Evolutionary conservation across 768 basidiomycete species (phyloP).

Genomic region (Clitopilus passeckerianus): DNA sequence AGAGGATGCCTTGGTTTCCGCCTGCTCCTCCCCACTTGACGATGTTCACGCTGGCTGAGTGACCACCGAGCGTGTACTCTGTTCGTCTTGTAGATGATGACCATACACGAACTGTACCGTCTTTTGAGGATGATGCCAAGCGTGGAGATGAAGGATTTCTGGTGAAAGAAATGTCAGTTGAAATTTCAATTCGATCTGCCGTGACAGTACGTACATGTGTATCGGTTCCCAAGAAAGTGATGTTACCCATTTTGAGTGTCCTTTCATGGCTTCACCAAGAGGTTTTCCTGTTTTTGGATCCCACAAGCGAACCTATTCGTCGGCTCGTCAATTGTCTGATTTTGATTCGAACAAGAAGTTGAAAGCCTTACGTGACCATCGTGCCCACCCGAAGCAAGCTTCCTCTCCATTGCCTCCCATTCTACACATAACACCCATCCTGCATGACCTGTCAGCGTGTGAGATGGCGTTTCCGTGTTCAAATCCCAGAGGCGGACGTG

Average conservation of each 20-base stretch:
- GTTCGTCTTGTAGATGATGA: conserved; percentile 62
- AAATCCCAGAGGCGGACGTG: conserved; percentile 94
- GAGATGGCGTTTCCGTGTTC: conserved; percentile 86
- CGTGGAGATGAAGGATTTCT: conserved; percentile 80
- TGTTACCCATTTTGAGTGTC: conserved; percentile 96
- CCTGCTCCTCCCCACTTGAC: conserved; percentile 95
- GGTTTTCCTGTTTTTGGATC: conserved; percentile 89
- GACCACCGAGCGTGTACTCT: conserved; percentile 87
- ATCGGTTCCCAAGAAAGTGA: conserved; percentile 95
- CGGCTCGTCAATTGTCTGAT: conserved; percentile 1
- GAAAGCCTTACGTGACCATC: conserved; percentile 73
- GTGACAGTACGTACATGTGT: conserved; percentile 58
- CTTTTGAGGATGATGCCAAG: conserved; percentile 93
- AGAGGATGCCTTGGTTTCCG: conserved; percentile 64
- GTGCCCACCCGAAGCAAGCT: conserved; percentile 89
- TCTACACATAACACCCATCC: conserved; percentile 98
- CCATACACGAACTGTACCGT: conserved; percentile 96
- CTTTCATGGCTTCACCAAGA: conserved; percentile 83
- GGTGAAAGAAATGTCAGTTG: neutral
- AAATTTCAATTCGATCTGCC: neutral
- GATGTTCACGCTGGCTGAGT: conserved; percentile 91
- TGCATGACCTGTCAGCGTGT: conserved; percentile 81
- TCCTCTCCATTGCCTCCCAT: conserved; percentile 92
- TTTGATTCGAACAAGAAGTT: neutral
- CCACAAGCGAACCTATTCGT: conserved; percentile 73